These are phyloP conservation scores for Calonectria crousiana DNA, from an alignment of 2,329 filamentous ascomycete genomes.

Conservation along the genomic window DNA sequence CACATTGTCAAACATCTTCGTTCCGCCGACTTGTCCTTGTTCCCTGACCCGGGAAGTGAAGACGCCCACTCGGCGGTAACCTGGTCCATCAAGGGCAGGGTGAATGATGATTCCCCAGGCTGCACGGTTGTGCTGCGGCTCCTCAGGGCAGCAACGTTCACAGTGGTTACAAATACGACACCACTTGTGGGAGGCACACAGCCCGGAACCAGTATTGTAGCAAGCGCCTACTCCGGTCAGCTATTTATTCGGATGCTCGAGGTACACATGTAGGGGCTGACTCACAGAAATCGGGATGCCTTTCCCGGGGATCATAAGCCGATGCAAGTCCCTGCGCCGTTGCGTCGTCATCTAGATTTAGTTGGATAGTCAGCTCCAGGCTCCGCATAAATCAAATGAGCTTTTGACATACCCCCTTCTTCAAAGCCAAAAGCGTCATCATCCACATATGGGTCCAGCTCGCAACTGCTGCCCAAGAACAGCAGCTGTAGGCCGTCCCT, in stretches of 20 bases:
- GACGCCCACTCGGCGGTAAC: not conserved
- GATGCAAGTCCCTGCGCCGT: not conserved
- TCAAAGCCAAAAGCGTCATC: too few relatives aligned
- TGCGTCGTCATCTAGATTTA: not conserved
- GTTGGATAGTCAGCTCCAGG: not conserved
- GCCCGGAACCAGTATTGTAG: not conserved
- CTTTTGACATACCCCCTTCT: not conserved
- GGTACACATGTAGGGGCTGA: not conserved
- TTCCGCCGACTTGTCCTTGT: not conserved
- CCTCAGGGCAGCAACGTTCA: not conserved
- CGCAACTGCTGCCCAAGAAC: not conserved
- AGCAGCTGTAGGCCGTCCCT: not conserved
- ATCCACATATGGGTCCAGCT: too few relatives aligned
- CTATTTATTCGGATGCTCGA: not conserved
- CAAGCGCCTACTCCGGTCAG: not conserved
- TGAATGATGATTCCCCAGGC: not conserved
- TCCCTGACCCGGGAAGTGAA: not conserved
- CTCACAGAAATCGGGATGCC: not conserved
- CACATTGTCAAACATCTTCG: not conserved
- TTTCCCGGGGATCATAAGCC: not conserved
- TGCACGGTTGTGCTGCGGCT: not conserved
- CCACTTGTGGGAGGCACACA: not conserved
- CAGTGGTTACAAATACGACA: not conserved
- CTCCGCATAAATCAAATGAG: not conserved
- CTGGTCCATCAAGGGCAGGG: too few relatives aligned